Evolutionary conservation across 208 protist genomes (phyloP), one percentile per base, ranked within the genome.

Genomic region (Trypanosoma mega): DNA sequence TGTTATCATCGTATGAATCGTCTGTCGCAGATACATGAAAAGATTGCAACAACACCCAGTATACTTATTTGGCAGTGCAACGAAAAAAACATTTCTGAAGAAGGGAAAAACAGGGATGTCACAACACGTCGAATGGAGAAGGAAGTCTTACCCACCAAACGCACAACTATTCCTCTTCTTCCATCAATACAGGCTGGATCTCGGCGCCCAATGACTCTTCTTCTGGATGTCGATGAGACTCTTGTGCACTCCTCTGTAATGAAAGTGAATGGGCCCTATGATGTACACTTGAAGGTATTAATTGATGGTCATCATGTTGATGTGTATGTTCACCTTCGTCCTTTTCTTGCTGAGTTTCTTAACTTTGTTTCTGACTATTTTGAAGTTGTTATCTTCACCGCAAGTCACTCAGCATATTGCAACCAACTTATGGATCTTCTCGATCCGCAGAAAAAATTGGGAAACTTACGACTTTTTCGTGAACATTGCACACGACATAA

Each of bases 371-470:
- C 65, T 12, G 48, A 61, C 1, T 56, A 56, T 8, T 86, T 86
- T 45, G 76, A 89, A 55, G 66, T 89, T 31, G 72, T 85, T n/a
- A 76, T 89, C 24, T 86, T 89, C 50, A 85, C 78, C 0, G 78
- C 76, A 0, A 90, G 82, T 52, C 44, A 82, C 29, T 65, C 64
- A 2, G 52, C 55, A 12, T 90, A 86, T 60, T 80, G 69, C 52
- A 59, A 81, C 44, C 46, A 60, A 23, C 52, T 86, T 2, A 82
- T 90, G 68, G 60, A 84, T 43, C 34, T 64, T 31, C 26, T 90
- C 8, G 76, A 83, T 46, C 68, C 68, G 5, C 50, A 82, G 20
- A 51, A 70, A 18, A 75, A 74, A 26, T 54, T 85, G 11, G 82
- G 78, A 1, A 60, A 55, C 31, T 52, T 77, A 23, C 75, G 76